These are phyloP conservation scores for Rhynchosporium agropyri DNA, from an alignment of 2,329 filamentous ascomycete species.

Conservation along the genomic window DNA sequence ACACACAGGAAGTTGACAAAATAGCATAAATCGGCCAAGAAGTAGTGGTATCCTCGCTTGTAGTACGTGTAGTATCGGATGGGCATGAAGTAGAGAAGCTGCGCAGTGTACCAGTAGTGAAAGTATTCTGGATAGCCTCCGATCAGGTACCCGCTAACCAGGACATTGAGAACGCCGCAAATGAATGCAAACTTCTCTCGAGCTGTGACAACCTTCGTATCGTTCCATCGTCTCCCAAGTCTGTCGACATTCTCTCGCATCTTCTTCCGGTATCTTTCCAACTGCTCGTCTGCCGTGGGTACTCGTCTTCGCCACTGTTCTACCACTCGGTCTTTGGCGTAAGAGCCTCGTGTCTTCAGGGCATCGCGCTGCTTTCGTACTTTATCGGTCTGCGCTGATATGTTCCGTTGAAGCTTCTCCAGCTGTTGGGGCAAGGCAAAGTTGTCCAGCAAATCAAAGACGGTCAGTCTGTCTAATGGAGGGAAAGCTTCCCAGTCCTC, in stretches of 20 bases:
- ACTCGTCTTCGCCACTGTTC: constrained; percentile 89
- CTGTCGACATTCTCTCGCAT: constrained; percentile 91
- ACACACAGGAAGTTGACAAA: constrained; percentile 90
- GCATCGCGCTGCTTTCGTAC: constrained; percentile 81
- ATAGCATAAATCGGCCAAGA: constrained; percentile 95
- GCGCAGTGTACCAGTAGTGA: constrained; percentile 87
- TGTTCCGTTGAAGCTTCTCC: constrained; percentile 83
- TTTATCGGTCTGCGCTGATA: constrained; percentile 82
- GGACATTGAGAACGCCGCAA: constrained; percentile 93
- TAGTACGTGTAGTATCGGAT: constrained; percentile 92
- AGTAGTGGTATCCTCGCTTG: constrained; percentile 92
- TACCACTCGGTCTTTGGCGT: constrained; percentile 85
- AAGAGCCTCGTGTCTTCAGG: constrained; percentile 72
- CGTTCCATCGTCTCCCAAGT: constrained; percentile 82
- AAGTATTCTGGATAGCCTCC: constrained; percentile 84
- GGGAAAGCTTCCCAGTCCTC: constrained; percentile 87
- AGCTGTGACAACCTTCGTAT: constrained; percentile 82
- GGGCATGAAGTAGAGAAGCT: constrained; percentile 95
- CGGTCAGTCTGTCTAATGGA: constrained; percentile 83
- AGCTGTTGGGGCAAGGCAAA: constrained; percentile 87
- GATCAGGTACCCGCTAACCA: constrained; percentile 92
- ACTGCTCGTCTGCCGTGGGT: constrained; percentile 85
- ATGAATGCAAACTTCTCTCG: constrained; percentile 97
- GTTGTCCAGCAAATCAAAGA: constrained; percentile 94
- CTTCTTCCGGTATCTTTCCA: constrained; percentile 84